A percentile compares a stretch with the other conserved stretches of the same genome.
Conservation (phyloP, 768 basidiomycete species). For the Lactarius deliciosus region DNA sequence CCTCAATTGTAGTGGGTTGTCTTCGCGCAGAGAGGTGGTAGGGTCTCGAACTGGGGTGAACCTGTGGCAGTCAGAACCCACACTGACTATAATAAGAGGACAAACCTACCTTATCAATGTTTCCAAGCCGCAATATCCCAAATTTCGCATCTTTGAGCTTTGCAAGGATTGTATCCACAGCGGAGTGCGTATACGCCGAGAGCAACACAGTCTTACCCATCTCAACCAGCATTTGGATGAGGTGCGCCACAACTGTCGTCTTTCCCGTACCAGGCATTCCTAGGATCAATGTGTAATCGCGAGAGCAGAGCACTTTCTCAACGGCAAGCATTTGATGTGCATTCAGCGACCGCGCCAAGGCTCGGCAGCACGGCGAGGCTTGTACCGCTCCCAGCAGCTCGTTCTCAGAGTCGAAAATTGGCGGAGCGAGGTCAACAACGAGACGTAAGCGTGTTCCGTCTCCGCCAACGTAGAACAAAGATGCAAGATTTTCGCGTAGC, state of each 20-base stretch:
- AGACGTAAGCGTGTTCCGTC: slow-evolving; percentile 66
- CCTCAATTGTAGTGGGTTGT: slow-evolving; percentile 66
- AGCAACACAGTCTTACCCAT: slow-evolving; percentile 86
- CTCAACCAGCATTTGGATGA: slow-evolving; percentile 75
- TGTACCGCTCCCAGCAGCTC: slow-evolving; percentile 27
- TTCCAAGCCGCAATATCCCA: slow-evolving; percentile 81
- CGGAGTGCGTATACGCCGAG: slow-evolving; percentile 95
- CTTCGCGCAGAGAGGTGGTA: slow-evolving; percentile 62
- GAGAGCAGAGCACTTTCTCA: slow-evolving; percentile 68
- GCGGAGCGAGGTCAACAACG: slow-evolving; percentile 77
- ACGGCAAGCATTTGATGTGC: slow-evolving; percentile 70
- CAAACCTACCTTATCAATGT: slow-evolving; percentile 76
- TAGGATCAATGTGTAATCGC: slow-evolving; percentile 88
- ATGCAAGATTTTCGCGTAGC: slow-evolving; percentile 87
- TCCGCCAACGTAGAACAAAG: slow-evolving; percentile 79
- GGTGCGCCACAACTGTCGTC: slow-evolving; percentile 88
- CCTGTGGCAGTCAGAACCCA: slow-evolving; percentile 43
- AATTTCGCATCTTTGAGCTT: slow-evolving; percentile 71
- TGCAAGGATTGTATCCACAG: slow-evolving; percentile 93
- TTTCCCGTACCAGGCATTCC: slow-evolving; percentile 99
- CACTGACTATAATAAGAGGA: background rate
- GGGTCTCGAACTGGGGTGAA: slow-evolving; percentile 77
- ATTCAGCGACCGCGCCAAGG: slow-evolving; percentile 50
- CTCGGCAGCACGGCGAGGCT: slow-evolving; percentile 21
- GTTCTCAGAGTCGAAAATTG: slow-evolving; percentile 51